These are phyloP conservation scores for Turritis glabra DNA, from an alignment of 345 rosid genomes.

Conservation along the genomic window DNA sequence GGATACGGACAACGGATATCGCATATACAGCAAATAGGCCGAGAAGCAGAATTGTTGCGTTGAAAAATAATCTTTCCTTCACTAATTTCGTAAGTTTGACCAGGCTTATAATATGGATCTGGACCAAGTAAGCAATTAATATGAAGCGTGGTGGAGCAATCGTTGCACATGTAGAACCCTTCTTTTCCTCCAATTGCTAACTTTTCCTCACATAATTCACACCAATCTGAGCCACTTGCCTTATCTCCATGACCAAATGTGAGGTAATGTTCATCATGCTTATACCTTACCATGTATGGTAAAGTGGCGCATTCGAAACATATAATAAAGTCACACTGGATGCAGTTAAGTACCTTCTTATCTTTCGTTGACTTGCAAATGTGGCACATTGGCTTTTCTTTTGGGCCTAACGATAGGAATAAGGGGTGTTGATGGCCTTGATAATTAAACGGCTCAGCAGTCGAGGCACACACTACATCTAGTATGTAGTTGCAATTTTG, in stretches of 20 bases:
- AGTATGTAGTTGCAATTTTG: not conserved
- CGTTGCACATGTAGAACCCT: constrained; percentile 19
- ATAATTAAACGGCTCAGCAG: not conserved
- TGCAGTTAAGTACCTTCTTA: not conserved
- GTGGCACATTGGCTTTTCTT: not conserved
- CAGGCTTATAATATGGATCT: not conserved
- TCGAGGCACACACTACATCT: not conserved
- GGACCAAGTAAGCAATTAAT: not conserved
- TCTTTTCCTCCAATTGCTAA: not conserved
- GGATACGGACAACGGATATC: not conserved
- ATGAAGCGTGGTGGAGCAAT: constrained; percentile 17
- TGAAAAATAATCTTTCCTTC: too few species aligned
- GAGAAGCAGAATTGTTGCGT: not conserved
- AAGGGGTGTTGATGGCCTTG: not conserved
- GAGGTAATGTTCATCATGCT: constrained; percentile 26
- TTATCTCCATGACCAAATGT: not conserved
- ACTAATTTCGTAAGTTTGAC: not conserved
- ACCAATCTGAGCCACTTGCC: not conserved
- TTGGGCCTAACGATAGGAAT: not conserved
- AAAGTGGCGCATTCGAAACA: not conserved
- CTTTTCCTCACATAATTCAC: not conserved
- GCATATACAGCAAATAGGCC: not conserved
- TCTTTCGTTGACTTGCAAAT: not conserved
- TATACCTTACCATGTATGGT: not conserved
- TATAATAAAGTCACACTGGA: not conserved